Evolutionary conservation across 2,329 filamentous ascomycete species (phyloP).

Genomic region (Colletotrichum scovillei): DNA sequence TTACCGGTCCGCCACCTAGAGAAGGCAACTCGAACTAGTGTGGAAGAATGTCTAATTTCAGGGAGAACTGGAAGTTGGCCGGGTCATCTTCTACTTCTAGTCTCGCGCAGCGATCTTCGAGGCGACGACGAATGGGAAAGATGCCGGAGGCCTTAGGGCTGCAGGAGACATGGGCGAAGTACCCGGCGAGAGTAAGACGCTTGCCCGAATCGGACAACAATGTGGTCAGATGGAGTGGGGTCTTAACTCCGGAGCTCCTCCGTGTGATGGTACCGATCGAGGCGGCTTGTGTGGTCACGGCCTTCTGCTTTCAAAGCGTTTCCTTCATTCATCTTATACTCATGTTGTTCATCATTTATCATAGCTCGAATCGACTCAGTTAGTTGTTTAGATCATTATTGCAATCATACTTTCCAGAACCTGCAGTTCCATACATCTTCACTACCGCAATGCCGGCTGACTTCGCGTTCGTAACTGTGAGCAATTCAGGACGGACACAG

Average conservation of each 20-base stretch:
- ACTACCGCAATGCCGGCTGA: background rate
- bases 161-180: background rate
- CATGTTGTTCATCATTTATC: background rate
- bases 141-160: background rate
- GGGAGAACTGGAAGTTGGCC: too few relatives aligned
- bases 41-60: background rate
- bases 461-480: background rate
- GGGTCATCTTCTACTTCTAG: background rate
- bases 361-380: background rate
- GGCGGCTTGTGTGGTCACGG: background rate
- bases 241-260: background rate
- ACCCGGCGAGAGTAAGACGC: background rate
- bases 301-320: background rate
- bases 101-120: background rate
- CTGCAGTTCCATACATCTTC: background rate
- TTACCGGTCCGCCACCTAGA: conserved; percentile 24
- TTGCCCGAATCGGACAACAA: background rate
- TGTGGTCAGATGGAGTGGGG: background rate
- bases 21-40: background rate
- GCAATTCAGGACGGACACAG: background rate
- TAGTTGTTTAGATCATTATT: background rate
- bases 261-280: background rate
- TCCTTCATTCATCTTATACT: background rate
- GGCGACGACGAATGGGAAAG: background rate
- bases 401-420: background rate